phyloP scores from a whole-genome alignment of 306 rosid genomes.

The Vigna mungo region DNA sequence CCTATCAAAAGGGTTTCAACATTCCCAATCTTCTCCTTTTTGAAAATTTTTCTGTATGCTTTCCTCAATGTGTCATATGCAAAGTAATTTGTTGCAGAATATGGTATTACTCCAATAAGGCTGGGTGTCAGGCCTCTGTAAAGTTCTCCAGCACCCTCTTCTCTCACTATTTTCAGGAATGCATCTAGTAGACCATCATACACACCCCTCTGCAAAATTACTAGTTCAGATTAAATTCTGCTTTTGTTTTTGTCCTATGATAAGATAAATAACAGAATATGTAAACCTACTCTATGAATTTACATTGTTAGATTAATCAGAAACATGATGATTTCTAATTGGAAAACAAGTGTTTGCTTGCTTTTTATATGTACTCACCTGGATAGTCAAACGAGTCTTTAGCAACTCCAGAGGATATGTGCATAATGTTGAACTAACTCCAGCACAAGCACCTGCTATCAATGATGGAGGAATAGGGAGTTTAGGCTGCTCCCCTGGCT shows the following conservation, averaged over 20 bases:
- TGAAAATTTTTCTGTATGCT: slow-evolving; percentile 74
- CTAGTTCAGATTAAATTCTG: neutral
- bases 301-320: neutral
- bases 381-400: slow-evolving; percentile 90
- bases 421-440: slow-evolving; percentile 86
- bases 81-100: slow-evolving; percentile 85
- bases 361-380: slow-evolving; percentile 54
- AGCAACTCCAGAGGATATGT: slow-evolving; percentile 94
- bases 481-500: slow-evolving; percentile 82
- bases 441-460: slow-evolving; percentile 97
- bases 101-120: slow-evolving; percentile 94
- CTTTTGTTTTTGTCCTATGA: neutral
- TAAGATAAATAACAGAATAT: neutral
- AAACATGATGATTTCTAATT: neutral
- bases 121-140: slow-evolving; percentile 96
- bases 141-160: slow-evolving; percentile 88
- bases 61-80: slow-evolving; percentile 90
- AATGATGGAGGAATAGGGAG: slow-evolving; percentile 79
- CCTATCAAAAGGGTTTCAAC: slow-evolving; percentile 92
- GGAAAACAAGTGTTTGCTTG: neutral
- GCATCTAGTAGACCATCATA: slow-evolving; percentile 83
- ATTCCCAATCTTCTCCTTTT: slow-evolving; percentile 89
- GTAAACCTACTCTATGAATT: neutral
- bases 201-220: slow-evolving; percentile 76
- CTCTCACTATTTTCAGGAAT: slow-evolving; percentile 68